Evolutionary conservation across 352 stramenopile genomes (phyloP).

Genomic region (Globisporangium barbulae): DNA sequence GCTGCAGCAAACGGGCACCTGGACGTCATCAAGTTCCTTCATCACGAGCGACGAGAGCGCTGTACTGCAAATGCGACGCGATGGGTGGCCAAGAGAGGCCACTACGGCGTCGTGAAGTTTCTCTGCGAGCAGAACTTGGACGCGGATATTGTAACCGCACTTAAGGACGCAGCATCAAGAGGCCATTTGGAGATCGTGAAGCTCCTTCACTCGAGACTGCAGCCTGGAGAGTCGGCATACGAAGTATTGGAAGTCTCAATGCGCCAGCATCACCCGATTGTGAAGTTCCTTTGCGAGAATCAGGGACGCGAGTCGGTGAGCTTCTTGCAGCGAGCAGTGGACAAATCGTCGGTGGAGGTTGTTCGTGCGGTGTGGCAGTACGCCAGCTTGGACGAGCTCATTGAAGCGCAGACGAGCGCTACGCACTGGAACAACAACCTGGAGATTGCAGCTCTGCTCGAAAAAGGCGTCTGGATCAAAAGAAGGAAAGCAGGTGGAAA

Average conservation of each 20-base stretch:
- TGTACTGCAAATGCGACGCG: background rate
- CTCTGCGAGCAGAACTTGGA: background rate
- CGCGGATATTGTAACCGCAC: background rate
- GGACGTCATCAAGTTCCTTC: background rate
- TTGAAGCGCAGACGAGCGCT: background rate
- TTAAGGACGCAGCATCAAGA: background rate
- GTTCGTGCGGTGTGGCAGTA: background rate
- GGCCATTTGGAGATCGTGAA: background rate
- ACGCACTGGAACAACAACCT: background rate
- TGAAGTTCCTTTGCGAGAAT: conserved; percentile 1
- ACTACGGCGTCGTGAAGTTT: background rate
- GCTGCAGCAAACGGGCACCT: background rate
- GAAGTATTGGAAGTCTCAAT: background rate
- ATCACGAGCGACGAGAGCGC: background rate
- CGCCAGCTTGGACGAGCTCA: background rate
- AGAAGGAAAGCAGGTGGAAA: background rate
- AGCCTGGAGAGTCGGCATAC: background rate
- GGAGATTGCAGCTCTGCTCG: background rate
- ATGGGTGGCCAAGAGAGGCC: background rate
- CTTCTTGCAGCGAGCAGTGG: conserved; percentile 2
- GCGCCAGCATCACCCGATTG: background rate
- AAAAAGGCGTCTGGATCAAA: background rate
- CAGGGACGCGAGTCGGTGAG: background rate
- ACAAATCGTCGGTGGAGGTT: background rate
- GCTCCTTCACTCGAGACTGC: background rate